Conservation (phyloP, 805 yeast genomes). For the Metschnikowia cubensis region DNA sequence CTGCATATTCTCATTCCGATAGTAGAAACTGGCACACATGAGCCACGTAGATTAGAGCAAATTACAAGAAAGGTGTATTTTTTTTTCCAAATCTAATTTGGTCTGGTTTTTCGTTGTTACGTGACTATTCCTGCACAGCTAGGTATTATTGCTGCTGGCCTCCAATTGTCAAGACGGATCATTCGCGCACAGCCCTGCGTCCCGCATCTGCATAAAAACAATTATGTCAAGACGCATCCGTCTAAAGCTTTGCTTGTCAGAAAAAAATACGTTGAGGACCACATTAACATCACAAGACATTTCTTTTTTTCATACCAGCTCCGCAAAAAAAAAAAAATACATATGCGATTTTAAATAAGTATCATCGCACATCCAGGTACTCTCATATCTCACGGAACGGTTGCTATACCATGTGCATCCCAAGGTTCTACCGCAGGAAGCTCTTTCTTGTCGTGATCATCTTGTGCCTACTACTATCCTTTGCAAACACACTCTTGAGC, state of each 20-base stretch:
- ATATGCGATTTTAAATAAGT: not conserved
- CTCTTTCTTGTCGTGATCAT: constrained; percentile 6
- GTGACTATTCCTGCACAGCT: not conserved
- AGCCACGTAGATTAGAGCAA: not conserved
- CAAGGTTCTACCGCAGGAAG: constrained; percentile 15
- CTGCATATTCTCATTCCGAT: not conserved
- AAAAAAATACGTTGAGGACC: not conserved
- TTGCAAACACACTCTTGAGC: constrained; percentile 11
- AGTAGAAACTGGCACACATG: not conserved
- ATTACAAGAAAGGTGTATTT: not conserved
- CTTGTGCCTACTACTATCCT: constrained; percentile 8
- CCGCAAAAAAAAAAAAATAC: too few relatives aligned
- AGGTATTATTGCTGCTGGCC: not conserved
- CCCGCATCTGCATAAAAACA: not conserved
- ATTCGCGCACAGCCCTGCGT: constrained; percentile 1
- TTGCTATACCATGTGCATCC: constrained; percentile 8
- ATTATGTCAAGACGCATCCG: not conserved
- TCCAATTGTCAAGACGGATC: not conserved
- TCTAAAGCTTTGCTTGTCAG: not conserved
- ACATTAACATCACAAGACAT: not conserved
- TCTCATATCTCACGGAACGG: not conserved
- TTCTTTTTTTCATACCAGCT: not conserved
- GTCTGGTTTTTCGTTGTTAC: too few relatives aligned
- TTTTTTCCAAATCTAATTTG: not conserved
- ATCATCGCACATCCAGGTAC: not conserved